A percentile compares a stretch with the other conserved stretches of the same genome.
phyloP scores from a whole-genome alignment of 1,284 basidiomycete genomes.

The Papiliotrema fonsecae region DNA sequence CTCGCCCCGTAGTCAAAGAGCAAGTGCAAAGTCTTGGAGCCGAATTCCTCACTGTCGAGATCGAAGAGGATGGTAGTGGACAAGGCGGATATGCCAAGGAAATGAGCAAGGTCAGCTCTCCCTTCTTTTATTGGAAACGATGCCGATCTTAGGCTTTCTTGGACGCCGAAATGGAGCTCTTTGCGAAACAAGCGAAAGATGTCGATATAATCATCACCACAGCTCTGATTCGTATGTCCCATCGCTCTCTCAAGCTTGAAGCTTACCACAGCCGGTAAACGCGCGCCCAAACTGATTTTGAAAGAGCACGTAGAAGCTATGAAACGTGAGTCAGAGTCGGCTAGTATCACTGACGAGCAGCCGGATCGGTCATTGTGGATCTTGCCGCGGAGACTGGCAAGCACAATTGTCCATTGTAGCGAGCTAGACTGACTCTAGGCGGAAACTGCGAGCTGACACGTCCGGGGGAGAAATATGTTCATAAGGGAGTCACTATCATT shows the following conservation, averaged over 20 bases:
- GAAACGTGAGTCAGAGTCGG: constrained; percentile 55
- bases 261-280: constrained; percentile 64
- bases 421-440: constrained; percentile 44
- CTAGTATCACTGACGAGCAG: constrained; percentile 4
- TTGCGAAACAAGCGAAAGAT: constrained; percentile 76
- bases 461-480: constrained; percentile 63
- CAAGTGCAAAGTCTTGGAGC: constrained; percentile 81
- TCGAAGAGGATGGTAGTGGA: constrained; percentile 73
- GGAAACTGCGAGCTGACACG: constrained; percentile 75
- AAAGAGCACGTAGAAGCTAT: constrained; percentile 74
- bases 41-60: constrained; percentile 71
- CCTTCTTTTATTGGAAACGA: background rate
- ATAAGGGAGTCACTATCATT: constrained; percentile 71
- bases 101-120: constrained; percentile 67
- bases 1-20: constrained; percentile 72
- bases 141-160: constrained; percentile 54
- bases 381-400: constrained; percentile 65
- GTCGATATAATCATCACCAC: constrained; percentile 83
- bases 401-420: background rate
- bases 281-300: constrained; percentile 74
- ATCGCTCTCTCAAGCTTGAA: too few relatives aligned
- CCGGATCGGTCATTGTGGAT: constrained; percentile 75
- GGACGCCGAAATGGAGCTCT: constrained; percentile 80
- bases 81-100: constrained; percentile 80
- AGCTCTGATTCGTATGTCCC: constrained; percentile 50